A percentile compares a stretch with the other conserved stretches of the same genome.
These are phyloP conservation scores for Oehlia diaphana DNA, from an alignment of 192 early-diverging fungal genomes.

Conservation along the genomic window DNA sequence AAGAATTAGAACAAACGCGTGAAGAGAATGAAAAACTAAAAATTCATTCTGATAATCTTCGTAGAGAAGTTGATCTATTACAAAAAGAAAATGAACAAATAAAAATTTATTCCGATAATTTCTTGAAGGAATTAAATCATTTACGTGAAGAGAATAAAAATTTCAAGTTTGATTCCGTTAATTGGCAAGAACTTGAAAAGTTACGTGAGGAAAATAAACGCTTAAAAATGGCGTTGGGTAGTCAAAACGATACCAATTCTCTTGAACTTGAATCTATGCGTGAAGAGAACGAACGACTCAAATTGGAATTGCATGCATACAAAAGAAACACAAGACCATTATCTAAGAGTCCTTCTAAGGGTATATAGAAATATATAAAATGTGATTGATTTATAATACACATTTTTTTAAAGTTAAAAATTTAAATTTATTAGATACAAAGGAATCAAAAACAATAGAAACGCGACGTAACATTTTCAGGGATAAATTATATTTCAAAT, in stretches of 20 bases:
- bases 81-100: too few relatives aligned
- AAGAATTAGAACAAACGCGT: too few relatives aligned
- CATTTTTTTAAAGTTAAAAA: too few relatives aligned
- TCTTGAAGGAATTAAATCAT: too few relatives aligned
- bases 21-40: too few relatives aligned
- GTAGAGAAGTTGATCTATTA: too few relatives aligned
- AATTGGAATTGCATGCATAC: slow-evolving; percentile 20
- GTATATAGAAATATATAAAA: neutral
- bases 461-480: neutral
- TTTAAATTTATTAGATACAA: neutral
- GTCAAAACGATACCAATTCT: too few relatives aligned
- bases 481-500: slow-evolving; percentile 1
- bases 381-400: too few relatives aligned
- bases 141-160: too few relatives aligned
- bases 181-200: neutral
- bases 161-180: too few relatives aligned
- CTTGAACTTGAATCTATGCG: neutral
- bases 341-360: neutral
- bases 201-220: slow-evolving; percentile 4
- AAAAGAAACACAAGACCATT: slow-evolving; percentile 18
- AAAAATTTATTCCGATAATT: too few relatives aligned
- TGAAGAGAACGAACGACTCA: slow-evolving; percentile 12
- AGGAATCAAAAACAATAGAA: neutral
- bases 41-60: too few relatives aligned
- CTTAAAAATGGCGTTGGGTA: neutral